A percentile compares a stretch with the other conserved stretches of the same genome.
Conservation (phyloP, 495 filamentous ascomycete species). For the Penicillium arizonense region DNA sequence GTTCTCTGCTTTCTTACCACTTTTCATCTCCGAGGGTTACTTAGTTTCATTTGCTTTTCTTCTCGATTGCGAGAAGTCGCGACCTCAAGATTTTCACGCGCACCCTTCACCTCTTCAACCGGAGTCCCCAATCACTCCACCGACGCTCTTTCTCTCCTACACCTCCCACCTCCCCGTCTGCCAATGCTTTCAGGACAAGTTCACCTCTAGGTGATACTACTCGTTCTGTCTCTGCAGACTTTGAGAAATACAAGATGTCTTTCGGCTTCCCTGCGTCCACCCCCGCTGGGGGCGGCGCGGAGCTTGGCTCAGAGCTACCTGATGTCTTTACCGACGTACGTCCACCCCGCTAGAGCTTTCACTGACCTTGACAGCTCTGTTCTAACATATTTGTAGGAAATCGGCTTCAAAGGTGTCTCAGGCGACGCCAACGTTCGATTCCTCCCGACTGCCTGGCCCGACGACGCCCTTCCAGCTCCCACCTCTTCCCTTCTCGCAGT, state of each 20-base stretch:
- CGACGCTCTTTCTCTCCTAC: conserved; percentile 40
- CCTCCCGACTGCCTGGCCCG: conserved; percentile 77
- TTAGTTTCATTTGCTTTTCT: conserved; percentile 5
- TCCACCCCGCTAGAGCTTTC: conserved; percentile 4
- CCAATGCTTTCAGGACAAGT: conserved; percentile 37
- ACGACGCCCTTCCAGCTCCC: conserved; percentile 67
- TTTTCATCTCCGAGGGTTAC: not conserved
- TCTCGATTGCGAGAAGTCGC: conserved; percentile 23
- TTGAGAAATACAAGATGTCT: conserved; percentile 60
- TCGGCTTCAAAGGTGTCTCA: conserved; percentile 78
- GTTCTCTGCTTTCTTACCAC: conserved; percentile 1
- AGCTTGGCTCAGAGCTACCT: conserved; percentile 44
- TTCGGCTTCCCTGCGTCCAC: conserved; percentile 53
- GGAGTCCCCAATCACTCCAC: conserved; percentile 42
- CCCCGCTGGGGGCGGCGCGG: conserved; percentile 31
- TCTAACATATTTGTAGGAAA: conserved; percentile 49
- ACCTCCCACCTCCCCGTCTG: conserved; percentile 29
- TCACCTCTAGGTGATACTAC: conserved; percentile 36
- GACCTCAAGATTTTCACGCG: conserved; percentile 40
- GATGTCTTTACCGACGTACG: conserved; percentile 51
- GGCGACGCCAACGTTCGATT: conserved; percentile 80
- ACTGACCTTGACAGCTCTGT: not conserved
- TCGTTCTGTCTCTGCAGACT: conserved; percentile 39
- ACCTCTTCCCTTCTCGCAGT: conserved; percentile 84
- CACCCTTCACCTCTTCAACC: conserved; percentile 36